Evolutionary conservation across 2,329 filamentous ascomycete species (phyloP).

Genomic region (Verruconis gallopava): DNA sequence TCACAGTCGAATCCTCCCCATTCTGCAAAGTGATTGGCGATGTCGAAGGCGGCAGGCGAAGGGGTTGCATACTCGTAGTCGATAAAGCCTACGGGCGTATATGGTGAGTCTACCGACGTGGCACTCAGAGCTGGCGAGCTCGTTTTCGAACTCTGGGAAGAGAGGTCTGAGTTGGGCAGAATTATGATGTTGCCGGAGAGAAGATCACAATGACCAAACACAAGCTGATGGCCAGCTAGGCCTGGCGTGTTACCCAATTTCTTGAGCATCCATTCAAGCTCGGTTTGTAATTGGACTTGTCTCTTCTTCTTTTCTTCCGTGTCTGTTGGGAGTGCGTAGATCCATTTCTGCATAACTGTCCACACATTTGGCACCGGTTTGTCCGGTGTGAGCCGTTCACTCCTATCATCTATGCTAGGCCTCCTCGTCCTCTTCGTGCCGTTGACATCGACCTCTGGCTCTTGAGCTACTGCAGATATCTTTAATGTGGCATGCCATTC

Average conservation of each 20-base stretch:
- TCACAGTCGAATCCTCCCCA: constrained; percentile 98
- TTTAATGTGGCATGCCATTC: constrained; percentile 79
- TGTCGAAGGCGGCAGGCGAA: constrained; percentile 87
- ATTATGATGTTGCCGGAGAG: constrained; percentile 95
- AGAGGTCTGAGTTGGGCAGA: constrained; percentile 33
- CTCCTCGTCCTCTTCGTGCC: constrained; percentile 20
- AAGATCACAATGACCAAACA: constrained; percentile 92
- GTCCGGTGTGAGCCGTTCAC: constrained; percentile 39
- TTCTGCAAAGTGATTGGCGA: constrained; percentile 96
- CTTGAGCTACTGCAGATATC: constrained; percentile 35
- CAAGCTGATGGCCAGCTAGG: constrained; percentile 62
- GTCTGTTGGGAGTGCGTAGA: constrained; percentile 63
- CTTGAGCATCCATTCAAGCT: constrained; percentile 56
- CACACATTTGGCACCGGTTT: constrained; percentile 77
- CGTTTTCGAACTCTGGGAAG: constrained; percentile 5
- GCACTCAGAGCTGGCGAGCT: constrained; percentile 18
- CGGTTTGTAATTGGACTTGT: constrained; percentile 55
- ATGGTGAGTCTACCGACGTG: constrained; percentile 20
- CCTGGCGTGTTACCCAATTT: constrained; percentile 66
- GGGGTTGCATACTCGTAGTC: constrained; percentile 98
- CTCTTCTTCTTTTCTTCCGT: constrained; percentile 57
- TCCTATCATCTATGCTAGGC: constrained; percentile 19
- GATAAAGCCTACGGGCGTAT: constrained; percentile 60
- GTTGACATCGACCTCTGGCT: constrained; percentile 9
- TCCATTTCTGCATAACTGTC: constrained; percentile 96